phyloP scores from a whole-genome alignment of 345 rosid species.

The Citrus glauca region DNA sequence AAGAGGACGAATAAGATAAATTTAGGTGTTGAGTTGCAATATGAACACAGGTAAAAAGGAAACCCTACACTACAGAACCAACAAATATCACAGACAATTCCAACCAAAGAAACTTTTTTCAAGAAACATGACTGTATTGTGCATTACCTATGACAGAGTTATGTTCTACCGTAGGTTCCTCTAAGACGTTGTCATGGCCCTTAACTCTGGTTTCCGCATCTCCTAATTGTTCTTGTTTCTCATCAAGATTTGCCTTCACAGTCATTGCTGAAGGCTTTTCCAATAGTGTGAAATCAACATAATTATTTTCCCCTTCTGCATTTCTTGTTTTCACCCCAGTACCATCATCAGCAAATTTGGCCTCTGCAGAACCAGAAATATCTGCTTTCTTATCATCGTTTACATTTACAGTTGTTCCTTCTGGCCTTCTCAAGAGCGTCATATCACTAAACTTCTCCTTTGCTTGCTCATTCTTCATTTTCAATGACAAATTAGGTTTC shows the following conservation, averaged over 20 bases:
- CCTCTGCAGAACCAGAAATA: slow-evolving; percentile 11
- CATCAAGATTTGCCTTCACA: slow-evolving; percentile 15
- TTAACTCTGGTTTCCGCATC: slow-evolving; percentile 14
- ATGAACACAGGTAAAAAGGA: not conserved
- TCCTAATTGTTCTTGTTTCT: slow-evolving; percentile 18
- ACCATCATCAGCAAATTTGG: slow-evolving; percentile 5
- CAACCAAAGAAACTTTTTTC: not conserved
- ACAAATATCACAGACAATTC: not conserved
- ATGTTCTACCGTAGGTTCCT: slow-evolving; percentile 19
- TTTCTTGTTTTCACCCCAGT: slow-evolving; percentile 15
- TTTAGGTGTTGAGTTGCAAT: not conserved
- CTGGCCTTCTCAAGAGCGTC: slow-evolving; percentile 70
- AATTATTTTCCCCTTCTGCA: slow-evolving; percentile 21
- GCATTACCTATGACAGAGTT: slow-evolving; percentile 26
- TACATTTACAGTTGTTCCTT: slow-evolving; percentile 20
- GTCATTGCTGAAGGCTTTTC: slow-evolving; percentile 42
- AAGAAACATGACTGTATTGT: slow-evolving; percentile 12
- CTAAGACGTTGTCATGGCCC: not conserved
- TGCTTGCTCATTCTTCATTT: slow-evolving; percentile 45
- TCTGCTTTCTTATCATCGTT: slow-evolving; percentile 23
- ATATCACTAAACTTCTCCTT: slow-evolving; percentile 77
- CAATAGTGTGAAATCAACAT: slow-evolving; percentile 45
- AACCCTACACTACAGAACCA: not conserved
- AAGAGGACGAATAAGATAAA: not conserved
- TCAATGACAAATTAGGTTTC: slow-evolving; percentile 63